These are phyloP conservation scores for Sugiyamaella lignohabitans DNA, from an alignment of 805 yeast genomes.

Conservation along the genomic window DNA sequence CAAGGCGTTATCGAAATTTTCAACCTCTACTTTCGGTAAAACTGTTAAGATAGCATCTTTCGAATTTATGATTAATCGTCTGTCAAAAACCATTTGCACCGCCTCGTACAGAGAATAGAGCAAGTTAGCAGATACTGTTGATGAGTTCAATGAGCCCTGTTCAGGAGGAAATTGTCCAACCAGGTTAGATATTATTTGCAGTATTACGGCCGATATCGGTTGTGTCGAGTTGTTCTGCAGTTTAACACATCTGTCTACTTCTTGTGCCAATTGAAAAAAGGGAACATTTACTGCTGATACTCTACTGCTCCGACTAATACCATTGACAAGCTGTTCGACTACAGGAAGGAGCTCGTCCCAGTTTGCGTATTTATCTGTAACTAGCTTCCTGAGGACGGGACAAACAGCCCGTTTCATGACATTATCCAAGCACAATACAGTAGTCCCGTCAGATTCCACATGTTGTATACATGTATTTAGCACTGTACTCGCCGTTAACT, in stretches of 20 bases:
- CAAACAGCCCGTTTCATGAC: neutral
- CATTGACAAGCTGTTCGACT: neutral
- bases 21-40: conserved; percentile 1
- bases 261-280: conserved; percentile 12
- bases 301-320: neutral
- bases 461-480: neutral
- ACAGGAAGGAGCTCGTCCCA: conserved; percentile 4
- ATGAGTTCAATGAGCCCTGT: neutral
- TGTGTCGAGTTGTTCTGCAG: neutral
- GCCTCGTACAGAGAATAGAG: conserved; percentile 3
- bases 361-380: neutral
- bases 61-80: neutral
- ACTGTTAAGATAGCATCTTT: conserved; percentile 1
- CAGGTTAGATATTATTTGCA: neutral
- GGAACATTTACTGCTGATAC: conserved; percentile 11
- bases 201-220: neutral
- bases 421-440: neutral
- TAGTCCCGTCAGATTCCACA: conserved; percentile 1
- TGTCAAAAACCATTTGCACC: conserved; percentile 3
- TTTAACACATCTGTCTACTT: conserved; percentile 7
- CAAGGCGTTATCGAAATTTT: neutral
- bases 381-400: conserved; percentile 1
- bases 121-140: neutral
- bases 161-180: conserved; percentile 1
- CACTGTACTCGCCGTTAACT: neutral